Evolutionary conservation across 768 basidiomycete genomes (phyloP), one percentile per base, ranked within the genome.

Genomic region (Mycena haematopus): DNA sequence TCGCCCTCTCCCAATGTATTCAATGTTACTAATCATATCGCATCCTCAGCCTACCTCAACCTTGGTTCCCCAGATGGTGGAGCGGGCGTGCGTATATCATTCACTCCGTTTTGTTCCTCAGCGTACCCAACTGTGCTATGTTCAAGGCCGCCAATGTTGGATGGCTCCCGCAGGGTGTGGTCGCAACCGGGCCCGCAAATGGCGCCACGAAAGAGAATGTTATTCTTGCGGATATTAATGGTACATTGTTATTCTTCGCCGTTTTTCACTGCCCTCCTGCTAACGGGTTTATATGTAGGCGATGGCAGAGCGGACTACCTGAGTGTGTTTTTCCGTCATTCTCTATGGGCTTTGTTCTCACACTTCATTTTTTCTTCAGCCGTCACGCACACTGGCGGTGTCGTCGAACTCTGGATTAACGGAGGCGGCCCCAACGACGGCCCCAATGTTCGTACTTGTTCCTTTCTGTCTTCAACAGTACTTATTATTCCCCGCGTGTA

Each of bases 281-380:
- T 17, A 38, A 19, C 17, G 11, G 38, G 15, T n/a, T 17, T 17
- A 13, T 38, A 17, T 17, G 11, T 10, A 38, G 38, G 38, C 2
- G 38, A 38, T 38, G 55, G 33, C 5, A 56, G 33, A 31, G 55
- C 55, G 4, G 55, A 56, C 22, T 56, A 56, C 22, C 55, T 56
- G 13, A 56, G 45, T 56, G 55, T 5, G 45, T 46, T 5, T 24
- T 4, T 15, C 14, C 14, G 36, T 38, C 10, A 40, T n/a, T 22
- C 36, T 45, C n/a, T 22, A 45, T 9, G 1, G 2, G 22, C 11
- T 47, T 21, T n/a, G 6, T 7, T 9, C 25, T 6, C 53, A 27
- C n/a, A n/a, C n/a, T n/a, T 15, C 35, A 17, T 7, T 46, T 45
- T 15, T 38, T 6, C 6, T 27, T 33, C 45, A 56, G 55, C 55